phyloP scores from a whole-genome alignment of 2,329 filamentous ascomycete species.

The Trichoderma sp. region DNA sequence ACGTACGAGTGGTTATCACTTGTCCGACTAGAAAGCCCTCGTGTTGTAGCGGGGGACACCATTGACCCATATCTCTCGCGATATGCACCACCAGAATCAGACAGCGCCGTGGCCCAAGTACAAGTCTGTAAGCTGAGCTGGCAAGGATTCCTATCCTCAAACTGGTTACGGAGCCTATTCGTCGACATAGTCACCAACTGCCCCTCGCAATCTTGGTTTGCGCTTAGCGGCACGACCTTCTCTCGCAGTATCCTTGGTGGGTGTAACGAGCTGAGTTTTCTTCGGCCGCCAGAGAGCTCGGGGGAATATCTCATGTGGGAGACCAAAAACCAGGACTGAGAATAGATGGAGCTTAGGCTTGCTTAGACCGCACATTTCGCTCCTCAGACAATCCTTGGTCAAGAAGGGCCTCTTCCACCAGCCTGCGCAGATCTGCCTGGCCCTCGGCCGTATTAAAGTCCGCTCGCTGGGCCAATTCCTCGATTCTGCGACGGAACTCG shows the following conservation, averaged over 20 bases:
- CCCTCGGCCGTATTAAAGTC: constrained; percentile 81
- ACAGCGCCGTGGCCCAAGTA: constrained; percentile 29
- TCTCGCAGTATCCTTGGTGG: constrained; percentile 43
- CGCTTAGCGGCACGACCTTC: constrained; percentile 51
- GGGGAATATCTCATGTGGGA: constrained; percentile 62
- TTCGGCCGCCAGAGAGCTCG: constrained; percentile 47
- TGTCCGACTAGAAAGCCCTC: constrained; percentile 62
- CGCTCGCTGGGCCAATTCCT: constrained; percentile 77
- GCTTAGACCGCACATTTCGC: constrained; percentile 61
- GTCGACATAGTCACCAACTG: constrained; percentile 43
- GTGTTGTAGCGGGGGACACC: constrained; percentile 53
- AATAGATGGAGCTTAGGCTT: constrained; percentile 40
- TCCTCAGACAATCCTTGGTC: constrained; percentile 62
- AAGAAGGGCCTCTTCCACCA: constrained; percentile 77
- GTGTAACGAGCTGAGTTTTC: constrained; percentile 50
- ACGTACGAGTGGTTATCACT: constrained; percentile 74
- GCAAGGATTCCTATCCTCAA: constrained; percentile 55
- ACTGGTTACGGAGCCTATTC: constrained; percentile 50
- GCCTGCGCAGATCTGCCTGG: constrained; percentile 71
- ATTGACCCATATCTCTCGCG: constrained; percentile 68
- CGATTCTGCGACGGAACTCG: constrained; percentile 80
- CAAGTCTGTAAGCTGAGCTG: constrained; percentile 53
- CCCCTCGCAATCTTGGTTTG: constrained; percentile 52
- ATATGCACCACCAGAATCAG: constrained; percentile 54
- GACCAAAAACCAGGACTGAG: constrained; percentile 45